These are phyloP conservation scores for Neurospora sp. DNA, from an alignment of 495 filamentous ascomycete species.

Conservation along the genomic window DNA sequence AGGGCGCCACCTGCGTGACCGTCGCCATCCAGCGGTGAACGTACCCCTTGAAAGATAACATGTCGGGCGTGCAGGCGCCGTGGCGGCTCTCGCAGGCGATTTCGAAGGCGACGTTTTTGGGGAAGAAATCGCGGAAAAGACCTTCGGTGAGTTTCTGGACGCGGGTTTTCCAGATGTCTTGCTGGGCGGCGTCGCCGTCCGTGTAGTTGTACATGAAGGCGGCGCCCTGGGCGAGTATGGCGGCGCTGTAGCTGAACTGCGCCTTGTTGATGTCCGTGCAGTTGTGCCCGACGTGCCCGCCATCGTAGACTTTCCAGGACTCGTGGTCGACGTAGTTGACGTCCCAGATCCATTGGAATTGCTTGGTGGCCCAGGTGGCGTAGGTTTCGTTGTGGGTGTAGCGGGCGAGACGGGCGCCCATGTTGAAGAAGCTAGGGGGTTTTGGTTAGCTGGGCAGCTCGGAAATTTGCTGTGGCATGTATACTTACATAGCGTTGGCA, in stretches of 20 bases:
- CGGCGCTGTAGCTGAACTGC: constrained; percentile 70
- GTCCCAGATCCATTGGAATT: constrained; percentile 58
- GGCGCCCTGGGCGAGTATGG: constrained; percentile 59
- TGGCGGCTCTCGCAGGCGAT: constrained; percentile 53
- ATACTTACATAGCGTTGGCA: constrained; percentile 28
- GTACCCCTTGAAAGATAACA: constrained; percentile 73
- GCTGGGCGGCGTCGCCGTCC: not conserved
- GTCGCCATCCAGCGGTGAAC: constrained; percentile 67
- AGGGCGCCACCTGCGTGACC: constrained; percentile 61
- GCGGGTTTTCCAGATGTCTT: constrained; percentile 45
- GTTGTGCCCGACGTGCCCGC: constrained; percentile 50
- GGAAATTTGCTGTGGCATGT: not conserved
- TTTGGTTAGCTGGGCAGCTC: constrained; percentile 42
- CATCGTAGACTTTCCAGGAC: constrained; percentile 56
- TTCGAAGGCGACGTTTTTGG: constrained; percentile 52
- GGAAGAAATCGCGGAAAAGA: constrained; percentile 48
- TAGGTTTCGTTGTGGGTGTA: constrained; percentile 76
- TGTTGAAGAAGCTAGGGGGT: constrained; percentile 58
- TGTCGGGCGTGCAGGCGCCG: constrained; percentile 59
- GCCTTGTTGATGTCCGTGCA: constrained; percentile 51
- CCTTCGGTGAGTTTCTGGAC: constrained; percentile 48
- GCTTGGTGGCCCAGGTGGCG: constrained; percentile 61
- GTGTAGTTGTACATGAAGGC: constrained; percentile 67
- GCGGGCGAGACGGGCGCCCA: constrained; percentile 62
- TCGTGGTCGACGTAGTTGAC: constrained; percentile 53